phyloP scores from a whole-genome alignment of 75 land plant genomes.

The Pinus tabuliformis region DNA sequence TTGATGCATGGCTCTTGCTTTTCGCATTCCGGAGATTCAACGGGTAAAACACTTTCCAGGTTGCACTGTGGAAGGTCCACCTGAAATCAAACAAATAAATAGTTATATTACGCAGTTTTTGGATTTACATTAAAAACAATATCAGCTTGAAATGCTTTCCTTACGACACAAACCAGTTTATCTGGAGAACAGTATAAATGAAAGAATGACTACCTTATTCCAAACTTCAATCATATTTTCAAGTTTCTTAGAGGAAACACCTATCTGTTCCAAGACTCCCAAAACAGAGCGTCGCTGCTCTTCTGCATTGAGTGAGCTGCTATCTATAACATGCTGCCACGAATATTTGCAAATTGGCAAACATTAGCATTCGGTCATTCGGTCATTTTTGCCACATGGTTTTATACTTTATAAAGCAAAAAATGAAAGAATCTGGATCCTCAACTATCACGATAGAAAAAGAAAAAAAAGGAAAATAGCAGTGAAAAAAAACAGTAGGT shows the following conservation, averaged over 20 bases:
- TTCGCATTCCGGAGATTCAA: conserved; percentile 5
- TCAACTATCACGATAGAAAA: background rate
- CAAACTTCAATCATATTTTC: conserved; percentile 90
- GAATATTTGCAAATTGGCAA: background rate
- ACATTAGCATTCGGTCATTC: background rate
- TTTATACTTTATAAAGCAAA: background rate
- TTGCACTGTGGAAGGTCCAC: conserved; percentile 14
- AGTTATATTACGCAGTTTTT: background rate
- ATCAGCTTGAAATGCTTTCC: background rate
- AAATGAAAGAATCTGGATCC: background rate
- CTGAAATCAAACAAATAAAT: conserved; percentile 9
- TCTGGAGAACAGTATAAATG: background rate
- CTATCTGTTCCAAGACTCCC: conserved; percentile 78
- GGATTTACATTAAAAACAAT: background rate
- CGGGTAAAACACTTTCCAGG: background rate
- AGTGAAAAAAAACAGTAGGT: background rate
- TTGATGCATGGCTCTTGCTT: background rate
- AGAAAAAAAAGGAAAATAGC: background rate
- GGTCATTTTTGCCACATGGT: background rate
- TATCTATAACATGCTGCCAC: conserved; percentile 89
- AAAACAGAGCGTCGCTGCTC: conserved; percentile 82
- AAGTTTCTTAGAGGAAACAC: conserved; percentile 75
- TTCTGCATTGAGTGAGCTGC: conserved; percentile 70
- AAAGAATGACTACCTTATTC: conserved; percentile 71
- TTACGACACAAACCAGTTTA: background rate